A percentile compares a stretch with the other conserved stretches of the same genome.
These are phyloP conservation scores for Leccinum fibrillosum DNA, from an alignment of 768 basidiomycete genomes.

Conservation along the genomic window DNA sequence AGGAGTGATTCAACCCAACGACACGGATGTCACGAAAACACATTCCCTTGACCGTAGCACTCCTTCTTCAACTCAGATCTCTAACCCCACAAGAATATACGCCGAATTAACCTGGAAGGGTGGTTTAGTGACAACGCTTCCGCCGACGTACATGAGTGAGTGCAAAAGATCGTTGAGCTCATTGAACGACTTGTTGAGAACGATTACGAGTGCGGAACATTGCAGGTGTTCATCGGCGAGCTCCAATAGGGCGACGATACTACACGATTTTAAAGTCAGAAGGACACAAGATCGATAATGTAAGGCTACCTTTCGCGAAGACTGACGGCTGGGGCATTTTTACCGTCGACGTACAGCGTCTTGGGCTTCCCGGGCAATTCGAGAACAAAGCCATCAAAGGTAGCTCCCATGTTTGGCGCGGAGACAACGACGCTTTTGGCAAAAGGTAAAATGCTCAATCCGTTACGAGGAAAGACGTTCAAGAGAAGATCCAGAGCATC, in stretches of 20 bases:
- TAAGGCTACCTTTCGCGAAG: slow-evolving; percentile 72
- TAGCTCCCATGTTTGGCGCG: slow-evolving; percentile 60
- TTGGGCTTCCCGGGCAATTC: slow-evolving; percentile 66
- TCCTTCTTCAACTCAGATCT: slow-evolving; percentile 46
- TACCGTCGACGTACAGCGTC: slow-evolving; percentile 83
- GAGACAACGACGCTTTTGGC: slow-evolving; percentile 74
- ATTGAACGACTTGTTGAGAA: slow-evolving; percentile 68
- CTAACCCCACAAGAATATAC: slow-evolving; percentile 83
- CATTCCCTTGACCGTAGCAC: slow-evolving; percentile 28
- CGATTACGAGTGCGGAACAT: slow-evolving; percentile 78
- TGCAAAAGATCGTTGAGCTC: slow-evolving; percentile 75
- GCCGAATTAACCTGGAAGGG: slow-evolving; percentile 72
- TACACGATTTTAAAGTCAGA: slow-evolving; percentile 26
- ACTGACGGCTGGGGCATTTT: slow-evolving; percentile 74
- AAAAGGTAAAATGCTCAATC: slow-evolving; percentile 63
- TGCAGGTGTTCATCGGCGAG: slow-evolving; percentile 81
- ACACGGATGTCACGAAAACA: slow-evolving; percentile 16
- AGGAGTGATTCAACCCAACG: slow-evolving; percentile 21
- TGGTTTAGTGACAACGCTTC: slow-evolving; percentile 78
- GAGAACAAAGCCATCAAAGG: slow-evolving; percentile 78
- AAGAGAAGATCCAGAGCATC: slow-evolving; percentile 78
- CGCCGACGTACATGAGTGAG: slow-evolving; percentile 91
- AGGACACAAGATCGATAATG: slow-evolving; percentile 2
- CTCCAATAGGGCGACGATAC: slow-evolving; percentile 84
- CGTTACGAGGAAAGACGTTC: slow-evolving; percentile 73